These are phyloP conservation scores for Borealophlyctis nickersoniae DNA, from an alignment of 192 early-diverging fungal genomes.

Conservation along the genomic window DNA sequence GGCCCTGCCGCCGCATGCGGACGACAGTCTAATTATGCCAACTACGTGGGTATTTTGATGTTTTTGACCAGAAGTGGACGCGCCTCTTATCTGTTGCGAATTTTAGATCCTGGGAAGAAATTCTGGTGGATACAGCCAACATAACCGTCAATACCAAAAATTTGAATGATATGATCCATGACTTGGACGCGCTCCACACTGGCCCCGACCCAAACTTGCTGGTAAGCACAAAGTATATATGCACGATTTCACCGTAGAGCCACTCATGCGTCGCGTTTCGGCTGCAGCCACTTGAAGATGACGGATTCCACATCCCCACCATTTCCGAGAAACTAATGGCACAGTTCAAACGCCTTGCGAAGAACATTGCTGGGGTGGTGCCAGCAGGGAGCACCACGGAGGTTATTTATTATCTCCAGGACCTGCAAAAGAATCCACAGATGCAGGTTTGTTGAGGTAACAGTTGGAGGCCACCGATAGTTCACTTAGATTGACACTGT, in stretches of 20 bases:
- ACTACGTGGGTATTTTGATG: constrained; percentile 15
- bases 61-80: too few species aligned
- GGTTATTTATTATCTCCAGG: constrained; percentile 47
- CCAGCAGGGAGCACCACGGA: constrained; percentile 33
- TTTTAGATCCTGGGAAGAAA: constrained; percentile 48
- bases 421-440: constrained; percentile 28
- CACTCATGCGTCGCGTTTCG: not conserved
- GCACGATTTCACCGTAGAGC: not conserved
- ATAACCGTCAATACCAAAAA: constrained; percentile 39
- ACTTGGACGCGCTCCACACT: constrained; percentile 30
- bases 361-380: constrained; percentile 29
- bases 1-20: constrained; percentile 43
- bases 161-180: constrained; percentile 37
- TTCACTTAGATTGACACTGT: not conserved
- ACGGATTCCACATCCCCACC: constrained; percentile 50
- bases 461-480: too few species aligned
- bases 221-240: constrained; percentile 18
- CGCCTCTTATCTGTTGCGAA: too few species aligned
- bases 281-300: constrained; percentile 44
- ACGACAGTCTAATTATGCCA: constrained; percentile 46
- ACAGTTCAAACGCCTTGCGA: constrained; percentile 43
- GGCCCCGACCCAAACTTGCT: constrained; percentile 20
- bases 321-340: constrained; percentile 51
- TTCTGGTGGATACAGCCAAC: constrained; percentile 38
- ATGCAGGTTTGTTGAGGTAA: constrained; percentile 31